Evolutionary conservation across 495 filamentous ascomycete genomes (phyloP), one percentile per base, ranked within the genome.

Genomic region (Saxophila tyrrhenica): DNA sequence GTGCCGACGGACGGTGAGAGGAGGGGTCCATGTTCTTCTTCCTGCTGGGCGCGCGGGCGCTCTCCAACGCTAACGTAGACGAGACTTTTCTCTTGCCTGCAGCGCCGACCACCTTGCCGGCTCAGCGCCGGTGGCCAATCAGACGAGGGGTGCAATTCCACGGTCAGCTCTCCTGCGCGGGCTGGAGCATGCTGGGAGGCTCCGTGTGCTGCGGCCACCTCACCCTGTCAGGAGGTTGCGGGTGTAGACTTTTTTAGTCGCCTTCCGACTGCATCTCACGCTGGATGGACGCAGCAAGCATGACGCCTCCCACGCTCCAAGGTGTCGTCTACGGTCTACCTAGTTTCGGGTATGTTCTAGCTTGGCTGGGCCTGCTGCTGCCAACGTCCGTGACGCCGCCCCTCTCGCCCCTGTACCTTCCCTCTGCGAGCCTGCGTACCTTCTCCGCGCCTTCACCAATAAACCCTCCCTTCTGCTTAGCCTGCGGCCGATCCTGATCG

Each of bases 321-420:
- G 9, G 35, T 16, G 35, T 16, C 9, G 35, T 8, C 8, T 16
- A 9, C 9, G 35, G 35, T 39, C 9, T 17, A 3, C n/a, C 15
- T 44, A 8, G 17, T 8, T 44, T n/a, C 41, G 19, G 41, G 41
- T 44, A 16, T 39, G 9, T 39, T 16, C 35, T 39, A 44, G 41
- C 41, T 44, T 44, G 41, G 41, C 41, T 44, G 41, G 41, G 41
- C 41, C n/a, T n/a, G n/a, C n/a, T 44, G 3, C 41, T 44, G 41
- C n/a, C 41, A 21, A 44, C 15, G 41, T 17, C 41, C 41, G 41
- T 44, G 19, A 44, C 41, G 41, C n/a, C n/a, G n/a, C n/a, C n/a
- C n/a, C n/a, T n/a, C n/a, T n/a, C n/a, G 16, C 41, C 41, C 41
- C 19, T 44, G 16, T 44, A 8, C 41, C 19, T 21, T 44, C 19